Base-by-base conservation (phyloP, 192 early-diverging fungal genomes). In the Rhizophlyctis rosea region DNA sequence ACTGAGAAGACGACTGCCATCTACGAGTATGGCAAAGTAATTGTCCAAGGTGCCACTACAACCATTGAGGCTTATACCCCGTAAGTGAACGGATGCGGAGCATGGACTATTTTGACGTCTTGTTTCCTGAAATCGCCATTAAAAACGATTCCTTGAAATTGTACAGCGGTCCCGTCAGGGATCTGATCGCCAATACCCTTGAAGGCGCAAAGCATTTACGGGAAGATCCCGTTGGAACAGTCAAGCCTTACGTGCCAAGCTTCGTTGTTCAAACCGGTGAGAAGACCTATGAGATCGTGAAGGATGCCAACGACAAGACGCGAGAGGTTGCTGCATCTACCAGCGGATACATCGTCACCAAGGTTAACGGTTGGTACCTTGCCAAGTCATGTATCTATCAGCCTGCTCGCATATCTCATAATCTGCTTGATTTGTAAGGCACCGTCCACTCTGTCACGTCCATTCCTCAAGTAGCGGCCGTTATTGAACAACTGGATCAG, bases 41-140 rank as follows among this genome's bases (percentile, higher is more conserved):
- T 24, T 65, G 65, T 76, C 57, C 68, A 44, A 18, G 59, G 69
- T 24, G 70, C 77, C 61, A 79, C 80, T 61, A 81, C 76, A 36
- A 81, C 80, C 64, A 74, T 81, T 63, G 59, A 57, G 3, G 50
- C 79, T 36, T 74, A 75, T 64, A 81, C 80, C 34, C 80, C 80
- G 39, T 44, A 44, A 13, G 39, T 44, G 39, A 44, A 44, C 39
- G 39, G 39, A 18, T 44, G 9, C n/a, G n/a, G n/a, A n/a, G n/a
- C n/a, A n/a, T n/a, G n/a, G n/a, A n/a, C n/a, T n/a, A n/a, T n/a
- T n/a, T n/a, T n/a, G n/a, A n/a, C n/a, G n/a, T n/a, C n/a, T n/a
- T n/a, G n/a, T n/a, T n/a, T n/a, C n/a, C n/a, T n/a, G n/a, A n/a
- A n/a, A n/a, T n/a, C n/a, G n/a, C n/a, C n/a, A n/a, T n/a, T n/a